A percentile compares a stretch with the other conserved stretches of the same genome.
Conservation (phyloP, 345 rosid species). For the Hevea brasiliensis region DNA sequence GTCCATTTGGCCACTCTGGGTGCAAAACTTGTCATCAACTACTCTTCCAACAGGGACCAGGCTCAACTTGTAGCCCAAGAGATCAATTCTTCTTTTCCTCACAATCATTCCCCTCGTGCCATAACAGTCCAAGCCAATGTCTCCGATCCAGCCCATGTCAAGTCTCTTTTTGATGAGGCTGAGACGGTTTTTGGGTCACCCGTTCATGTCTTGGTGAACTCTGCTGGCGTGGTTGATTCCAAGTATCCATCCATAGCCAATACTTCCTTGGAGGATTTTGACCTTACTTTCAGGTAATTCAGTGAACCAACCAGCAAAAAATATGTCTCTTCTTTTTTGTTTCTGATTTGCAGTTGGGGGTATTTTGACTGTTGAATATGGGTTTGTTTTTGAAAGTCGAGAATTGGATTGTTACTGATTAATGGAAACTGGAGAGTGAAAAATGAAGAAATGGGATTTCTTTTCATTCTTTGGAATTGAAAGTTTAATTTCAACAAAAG, state of each 20-base stretch:
- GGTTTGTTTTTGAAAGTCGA: too few species aligned
- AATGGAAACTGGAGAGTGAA: neutral
- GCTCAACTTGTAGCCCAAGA: slow-evolving; percentile 31
- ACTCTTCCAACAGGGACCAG: slow-evolving; percentile 27
- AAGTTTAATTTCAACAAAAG: neutral
- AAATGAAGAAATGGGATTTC: neutral
- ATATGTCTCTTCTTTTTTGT: neutral
- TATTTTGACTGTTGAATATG: neutral
- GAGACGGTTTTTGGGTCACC: slow-evolving; percentile 34
- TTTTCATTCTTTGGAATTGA: neutral
- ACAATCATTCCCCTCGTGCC: slow-evolving; percentile 16
- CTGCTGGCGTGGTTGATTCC: slow-evolving; percentile 35
- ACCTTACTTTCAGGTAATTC: slow-evolving; percentile 32
- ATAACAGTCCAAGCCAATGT: slow-evolving; percentile 29
- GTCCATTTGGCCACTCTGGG: slow-evolving; percentile 40
- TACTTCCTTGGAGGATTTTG: slow-evolving; percentile 38
- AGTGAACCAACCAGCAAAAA: neutral
- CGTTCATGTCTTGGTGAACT: slow-evolving; percentile 40
- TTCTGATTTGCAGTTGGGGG: too few species aligned
- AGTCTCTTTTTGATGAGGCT: slow-evolving; percentile 36
- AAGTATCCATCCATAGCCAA: slow-evolving; percentile 36
- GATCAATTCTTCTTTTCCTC: slow-evolving; percentile 16
- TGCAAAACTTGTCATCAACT: slow-evolving; percentile 37
- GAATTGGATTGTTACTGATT: neutral
- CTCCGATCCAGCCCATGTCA: slow-evolving; percentile 40